A percentile compares a stretch with the other conserved stretches of the same genome.
These are phyloP conservation scores for Rhodotorula sp. DNA, from an alignment of 1,284 basidiomycete species.

Conservation along the genomic window DNA sequence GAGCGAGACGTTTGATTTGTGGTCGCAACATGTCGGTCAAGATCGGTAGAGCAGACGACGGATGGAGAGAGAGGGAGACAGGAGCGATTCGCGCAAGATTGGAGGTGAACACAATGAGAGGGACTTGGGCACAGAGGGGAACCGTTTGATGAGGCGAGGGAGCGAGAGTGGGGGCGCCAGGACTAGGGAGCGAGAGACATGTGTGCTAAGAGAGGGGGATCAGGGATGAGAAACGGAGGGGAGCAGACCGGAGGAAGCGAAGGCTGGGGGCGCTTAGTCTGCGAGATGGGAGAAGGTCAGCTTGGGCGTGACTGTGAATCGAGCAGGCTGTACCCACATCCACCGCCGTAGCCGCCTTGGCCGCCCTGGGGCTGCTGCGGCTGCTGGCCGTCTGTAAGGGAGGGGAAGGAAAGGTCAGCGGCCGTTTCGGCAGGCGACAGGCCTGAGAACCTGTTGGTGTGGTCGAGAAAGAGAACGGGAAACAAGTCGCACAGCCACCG, in stretches of 20 bases:
- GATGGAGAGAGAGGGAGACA: background rate
- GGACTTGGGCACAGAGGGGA: too few relatives aligned
- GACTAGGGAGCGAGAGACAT: background rate
- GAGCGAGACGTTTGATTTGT: too few relatives aligned
- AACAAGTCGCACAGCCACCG: slow-evolving; percentile 15
- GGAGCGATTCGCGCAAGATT: too few relatives aligned
- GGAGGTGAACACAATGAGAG: too few relatives aligned
- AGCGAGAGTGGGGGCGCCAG: background rate
- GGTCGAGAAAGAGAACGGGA: background rate
- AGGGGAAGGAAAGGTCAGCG: background rate
- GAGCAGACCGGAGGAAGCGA: too few relatives aligned
- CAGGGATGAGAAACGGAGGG: background rate
- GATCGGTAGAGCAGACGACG: background rate
- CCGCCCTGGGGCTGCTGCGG: slow-evolving; percentile 24
- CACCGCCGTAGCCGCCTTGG: slow-evolving; percentile 37
- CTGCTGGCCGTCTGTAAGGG: slow-evolving; percentile 2
- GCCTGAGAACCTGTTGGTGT: background rate
- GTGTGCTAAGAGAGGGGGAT: background rate
- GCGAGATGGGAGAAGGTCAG: background rate
- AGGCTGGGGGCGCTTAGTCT: slow-evolving; percentile 9
- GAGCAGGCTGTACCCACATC: slow-evolving; percentile 7
- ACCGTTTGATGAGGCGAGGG: too few relatives aligned
- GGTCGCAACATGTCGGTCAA: background rate
- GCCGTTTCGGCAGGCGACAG: background rate
- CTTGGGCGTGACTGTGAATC: too few relatives aligned